phyloP scores from a whole-genome alignment of 75 land plant species.

The Sequoiadendron giganteum region DNA sequence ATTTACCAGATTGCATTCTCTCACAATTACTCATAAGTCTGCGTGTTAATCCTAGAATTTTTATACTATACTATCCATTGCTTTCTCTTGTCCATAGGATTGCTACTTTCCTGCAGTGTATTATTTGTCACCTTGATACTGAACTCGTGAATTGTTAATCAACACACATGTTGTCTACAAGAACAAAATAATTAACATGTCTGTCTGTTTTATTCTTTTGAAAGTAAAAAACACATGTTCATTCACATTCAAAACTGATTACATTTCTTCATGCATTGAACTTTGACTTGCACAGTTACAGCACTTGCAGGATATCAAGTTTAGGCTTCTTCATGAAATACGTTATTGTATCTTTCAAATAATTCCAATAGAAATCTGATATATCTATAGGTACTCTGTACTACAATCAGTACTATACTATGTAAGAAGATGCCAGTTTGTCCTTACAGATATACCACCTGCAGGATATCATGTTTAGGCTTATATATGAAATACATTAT shows the following conservation, averaged over 20 bases:
- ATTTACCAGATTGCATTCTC: no score
- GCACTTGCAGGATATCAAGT: not conserved
- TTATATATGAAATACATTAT: not conserved
- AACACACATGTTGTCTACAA: not conserved
- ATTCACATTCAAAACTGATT: not conserved
- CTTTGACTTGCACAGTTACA: not conserved
- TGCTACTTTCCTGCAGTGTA: not conserved
- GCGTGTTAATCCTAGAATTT: no score
- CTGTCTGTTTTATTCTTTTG: not conserved
- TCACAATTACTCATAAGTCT: no score
- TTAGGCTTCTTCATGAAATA: not conserved
- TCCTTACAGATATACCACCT: not conserved
- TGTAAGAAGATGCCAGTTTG: not conserved
- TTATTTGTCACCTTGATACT: not conserved
- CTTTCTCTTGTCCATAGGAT: not conserved
- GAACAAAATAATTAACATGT: not conserved
- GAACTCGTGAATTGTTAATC: not conserved
- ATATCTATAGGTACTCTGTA: not conserved
- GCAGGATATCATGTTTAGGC: not conserved
- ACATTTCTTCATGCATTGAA: not conserved
- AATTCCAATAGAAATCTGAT: not conserved
- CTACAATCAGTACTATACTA: not conserved
- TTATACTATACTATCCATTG: not conserved
- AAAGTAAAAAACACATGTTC: not conserved
- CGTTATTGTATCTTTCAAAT: not conserved